These are phyloP conservation scores for Pseudogymnoascus sp. DNA, from an alignment of 2,329 filamentous ascomycete species.

Conservation along the genomic window DNA sequence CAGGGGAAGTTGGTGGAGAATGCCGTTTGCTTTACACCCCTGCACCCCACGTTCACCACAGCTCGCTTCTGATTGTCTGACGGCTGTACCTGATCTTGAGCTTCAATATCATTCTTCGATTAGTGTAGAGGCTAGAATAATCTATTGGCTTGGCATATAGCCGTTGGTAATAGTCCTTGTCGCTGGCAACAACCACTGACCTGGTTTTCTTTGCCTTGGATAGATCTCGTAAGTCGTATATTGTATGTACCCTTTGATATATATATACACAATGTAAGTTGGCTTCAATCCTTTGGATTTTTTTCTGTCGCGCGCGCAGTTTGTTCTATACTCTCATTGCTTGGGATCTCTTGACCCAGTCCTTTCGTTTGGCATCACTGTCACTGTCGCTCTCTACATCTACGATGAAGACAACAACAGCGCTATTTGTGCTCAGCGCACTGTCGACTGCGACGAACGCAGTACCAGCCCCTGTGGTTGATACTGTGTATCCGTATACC, in stretches of 20 bases:
- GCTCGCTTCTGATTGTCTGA: not conserved
- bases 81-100: not conserved
- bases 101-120: not conserved
- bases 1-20: not conserved
- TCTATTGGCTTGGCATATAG: not conserved
- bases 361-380: not conserved
- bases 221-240: not conserved
- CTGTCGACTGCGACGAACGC: not conserved
- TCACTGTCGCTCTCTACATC: not conserved
- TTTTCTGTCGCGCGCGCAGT: not conserved
- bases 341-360: not conserved
- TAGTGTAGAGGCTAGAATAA: not conserved
- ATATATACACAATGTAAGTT: not conserved
- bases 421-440: not conserved
- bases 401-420: not conserved
- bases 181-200: not conserved
- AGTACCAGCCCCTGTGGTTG: slow-evolving; percentile 24
- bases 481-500: slow-evolving; percentile 40
- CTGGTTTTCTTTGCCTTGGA: not conserved
- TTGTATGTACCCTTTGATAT: not conserved
- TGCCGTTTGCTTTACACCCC: not conserved
- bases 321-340: not conserved
- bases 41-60: not conserved
- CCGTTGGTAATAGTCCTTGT: not conserved
- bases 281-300: not conserved